Conservation (phyloP, 441 rosid species). For the Populus hybrid region DNA sequence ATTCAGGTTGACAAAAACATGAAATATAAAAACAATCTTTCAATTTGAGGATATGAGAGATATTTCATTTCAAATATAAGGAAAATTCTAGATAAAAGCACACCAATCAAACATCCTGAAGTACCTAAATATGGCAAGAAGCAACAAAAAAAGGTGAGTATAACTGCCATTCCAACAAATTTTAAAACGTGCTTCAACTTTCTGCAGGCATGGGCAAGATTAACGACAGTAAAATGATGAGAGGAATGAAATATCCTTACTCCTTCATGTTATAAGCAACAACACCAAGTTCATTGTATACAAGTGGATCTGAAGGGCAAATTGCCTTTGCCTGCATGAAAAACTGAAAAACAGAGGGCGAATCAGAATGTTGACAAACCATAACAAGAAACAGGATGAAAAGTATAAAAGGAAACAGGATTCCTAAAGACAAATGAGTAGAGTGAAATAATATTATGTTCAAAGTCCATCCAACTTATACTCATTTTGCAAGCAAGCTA, state of each 20-base stretch:
- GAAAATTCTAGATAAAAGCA: not conserved
- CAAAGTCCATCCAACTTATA: not conserved
- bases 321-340: constrained; percentile 89
- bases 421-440: not conserved
- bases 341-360: constrained; percentile 49
- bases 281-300: constrained; percentile 93
- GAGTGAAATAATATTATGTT: not conserved
- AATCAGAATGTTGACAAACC: constrained; percentile 12
- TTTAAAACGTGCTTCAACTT: constrained; percentile 59
- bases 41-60: not conserved
- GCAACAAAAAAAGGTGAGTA: not conserved
- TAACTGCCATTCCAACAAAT: constrained; percentile 5
- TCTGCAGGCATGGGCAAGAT: constrained; percentile 87
- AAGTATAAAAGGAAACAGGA: not conserved
- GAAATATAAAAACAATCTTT: not conserved
- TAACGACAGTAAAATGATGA: constrained; percentile 49
- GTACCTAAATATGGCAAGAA: not conserved
- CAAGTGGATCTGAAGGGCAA: constrained; percentile 92
- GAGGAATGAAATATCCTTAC: constrained; percentile 38
- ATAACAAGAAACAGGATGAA: not conserved
- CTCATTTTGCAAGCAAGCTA: not conserved
- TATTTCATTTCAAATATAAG: not conserved
- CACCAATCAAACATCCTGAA: not conserved
- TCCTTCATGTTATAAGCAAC: constrained; percentile 94
- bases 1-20: not conserved